phyloP scores from a whole-genome alignment of 2,329 filamentous ascomycete species.

The Endothia cerciana region DNA sequence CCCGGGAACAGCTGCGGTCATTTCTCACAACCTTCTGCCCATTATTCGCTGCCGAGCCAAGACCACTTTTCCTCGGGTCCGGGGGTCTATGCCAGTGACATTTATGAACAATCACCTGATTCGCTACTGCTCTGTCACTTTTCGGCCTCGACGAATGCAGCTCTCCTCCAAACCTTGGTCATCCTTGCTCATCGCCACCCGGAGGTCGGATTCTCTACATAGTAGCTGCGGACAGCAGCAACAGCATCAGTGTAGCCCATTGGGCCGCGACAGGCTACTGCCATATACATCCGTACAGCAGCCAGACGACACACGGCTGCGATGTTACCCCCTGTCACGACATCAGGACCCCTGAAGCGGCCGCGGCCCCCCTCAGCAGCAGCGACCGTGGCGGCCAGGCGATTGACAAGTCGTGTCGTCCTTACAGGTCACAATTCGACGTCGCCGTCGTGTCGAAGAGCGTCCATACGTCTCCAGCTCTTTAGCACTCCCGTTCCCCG shows the following conservation, averaged over 20 bases:
- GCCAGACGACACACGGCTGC: slow-evolving; percentile 5
- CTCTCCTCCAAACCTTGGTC: not conserved
- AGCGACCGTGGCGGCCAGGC: too few relatives aligned
- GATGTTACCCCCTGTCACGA: slow-evolving; percentile 9
- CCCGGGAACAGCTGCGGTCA: not conserved
- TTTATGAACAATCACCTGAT: not conserved
- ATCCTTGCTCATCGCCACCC: not conserved
- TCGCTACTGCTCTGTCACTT: not conserved
- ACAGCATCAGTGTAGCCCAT: not conserved
- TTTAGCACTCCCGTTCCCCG: not conserved
- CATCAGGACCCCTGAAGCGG: slow-evolving; percentile 14
- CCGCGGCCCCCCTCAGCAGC: not conserved
- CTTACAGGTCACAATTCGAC: not conserved
- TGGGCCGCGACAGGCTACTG: not conserved
- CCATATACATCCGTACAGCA: slow-evolving; percentile 4
- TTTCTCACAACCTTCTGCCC: not conserved
- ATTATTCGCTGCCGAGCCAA: not conserved
- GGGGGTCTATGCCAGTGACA: not conserved
- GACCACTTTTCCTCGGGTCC: not conserved
- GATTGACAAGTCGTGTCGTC: not conserved
- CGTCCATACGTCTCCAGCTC: not conserved
- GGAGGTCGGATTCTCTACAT: not conserved
- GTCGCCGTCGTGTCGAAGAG: not conserved
- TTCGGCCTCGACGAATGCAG: not conserved
- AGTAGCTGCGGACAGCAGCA: not conserved